Base-by-base conservation (phyloP, 352 stramenopile genomes). In the Albugo laibachii region DNA sequence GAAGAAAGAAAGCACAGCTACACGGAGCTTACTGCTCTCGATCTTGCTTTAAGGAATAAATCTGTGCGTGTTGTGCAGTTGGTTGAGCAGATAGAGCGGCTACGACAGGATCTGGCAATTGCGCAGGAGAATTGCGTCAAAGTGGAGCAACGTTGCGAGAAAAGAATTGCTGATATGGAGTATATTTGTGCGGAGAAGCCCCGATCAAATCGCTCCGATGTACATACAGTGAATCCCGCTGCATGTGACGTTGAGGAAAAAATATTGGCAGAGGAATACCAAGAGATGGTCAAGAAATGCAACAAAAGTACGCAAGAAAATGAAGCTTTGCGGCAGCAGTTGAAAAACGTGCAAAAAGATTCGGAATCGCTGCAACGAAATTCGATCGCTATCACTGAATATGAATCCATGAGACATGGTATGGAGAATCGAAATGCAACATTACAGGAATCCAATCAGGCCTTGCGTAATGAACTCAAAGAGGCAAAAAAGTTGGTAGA, bases 401-500 rank as follows among this genome's bases (percentile, higher is more conserved):
- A 56, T 24, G 43, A 65, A 36, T 48, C 54, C 1, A 56, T 69
- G 13, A 66, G 75, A 19, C 59, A 83, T 50, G 58, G 58, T 2
- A 53, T 83, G 15, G 75, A 87, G 50, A 80, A 71, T 46, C 63
- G 66, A 14, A 60, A 65, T 34, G 45, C 58, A 49, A 74, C 77
- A 47, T 43, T 84, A 20, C 68, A 78, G 50, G 56, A 57, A 13
- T 49, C 55, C 0, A 82, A 80, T 45, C 65, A 81, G 15, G 51
- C 62, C 31, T 56, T 87, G 6, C 51, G 59, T 27, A 65, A 80
- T 55, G 75, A 87, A 49, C 60, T 72, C 10, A 71, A 58, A 21
- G 75, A 87, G 46, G 66, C 78, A 24, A 66, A 66, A 21, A 65
- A 63, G 16, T 50, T 87, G 13, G 61, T 77, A 36, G 69, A 83